A percentile compares a stretch with the other conserved stretches of the same genome.
Evolutionary conservation across 371 early-diverging fungal species (phyloP).

Genomic region (Ordospora colligata): DNA sequence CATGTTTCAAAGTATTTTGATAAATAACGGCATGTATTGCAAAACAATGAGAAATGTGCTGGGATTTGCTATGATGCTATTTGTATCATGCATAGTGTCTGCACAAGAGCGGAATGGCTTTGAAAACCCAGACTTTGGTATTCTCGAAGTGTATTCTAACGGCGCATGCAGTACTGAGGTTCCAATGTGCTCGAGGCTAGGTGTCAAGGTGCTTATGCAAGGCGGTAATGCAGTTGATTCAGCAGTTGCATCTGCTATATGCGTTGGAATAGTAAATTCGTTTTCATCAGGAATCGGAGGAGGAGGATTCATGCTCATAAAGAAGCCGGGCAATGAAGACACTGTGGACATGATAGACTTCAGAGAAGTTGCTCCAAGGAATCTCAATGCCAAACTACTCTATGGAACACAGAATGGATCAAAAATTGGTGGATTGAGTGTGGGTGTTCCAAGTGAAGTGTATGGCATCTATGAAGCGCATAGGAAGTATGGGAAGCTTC

Average conservation of each 20-base stretch:
- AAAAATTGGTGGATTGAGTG: conserved; percentile 68
- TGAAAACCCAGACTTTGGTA: neutral
- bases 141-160: neutral
- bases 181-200: conserved; percentile 70
- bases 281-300: conserved; percentile 91
- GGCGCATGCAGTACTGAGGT: conserved; percentile 63
- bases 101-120: neutral
- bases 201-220: conserved; percentile 69
- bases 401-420: conserved; percentile 64
- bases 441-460: conserved; percentile 82
- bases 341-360: conserved; percentile 63
- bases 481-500: conserved; percentile 64
- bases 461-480: conserved; percentile 75
- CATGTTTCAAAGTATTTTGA: conserved; percentile 15
- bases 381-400: conserved; percentile 68
- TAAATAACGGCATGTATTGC: neutral
- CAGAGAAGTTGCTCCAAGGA: conserved; percentile 79
- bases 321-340: conserved; percentile 61
- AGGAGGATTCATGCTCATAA: conserved; percentile 90
- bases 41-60: neutral
- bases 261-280: conserved; percentile 79
- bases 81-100: neutral
- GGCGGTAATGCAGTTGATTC: conserved; percentile 93
- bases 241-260: conserved; percentile 78
- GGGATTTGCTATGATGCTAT: neutral